Evolutionary conservation across 306 rosid species (phyloP).

Genomic region (Psophocarpus tetragonolobus): DNA sequence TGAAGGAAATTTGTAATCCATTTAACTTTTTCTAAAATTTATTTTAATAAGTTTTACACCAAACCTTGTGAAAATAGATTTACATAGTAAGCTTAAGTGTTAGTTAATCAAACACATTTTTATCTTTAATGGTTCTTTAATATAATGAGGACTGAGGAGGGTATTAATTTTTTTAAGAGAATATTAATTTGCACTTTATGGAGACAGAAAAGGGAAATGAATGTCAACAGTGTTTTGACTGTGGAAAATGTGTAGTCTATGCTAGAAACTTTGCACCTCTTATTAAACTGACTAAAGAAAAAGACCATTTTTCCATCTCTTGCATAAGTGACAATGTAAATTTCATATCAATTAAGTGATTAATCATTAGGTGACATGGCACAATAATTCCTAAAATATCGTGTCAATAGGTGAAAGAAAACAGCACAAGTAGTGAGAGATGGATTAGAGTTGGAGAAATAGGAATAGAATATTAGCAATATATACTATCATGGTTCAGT

Average conservation of each 20-base stretch:
- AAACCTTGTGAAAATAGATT: neutral
- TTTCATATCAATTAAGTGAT: neutral
- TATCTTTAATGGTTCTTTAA: neutral
- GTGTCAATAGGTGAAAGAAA: neutral
- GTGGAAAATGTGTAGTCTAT: neutral
- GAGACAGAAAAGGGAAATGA: neutral
- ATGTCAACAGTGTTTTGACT: neutral
- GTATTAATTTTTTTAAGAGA: no score
- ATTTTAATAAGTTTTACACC: neutral
- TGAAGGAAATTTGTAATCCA: neutral
- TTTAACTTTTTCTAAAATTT: neutral
- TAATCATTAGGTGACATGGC: neutral
- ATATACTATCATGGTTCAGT: neutral
- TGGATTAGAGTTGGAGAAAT: neutral
- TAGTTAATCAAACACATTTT: neutral
- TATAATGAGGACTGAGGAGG: neutral
- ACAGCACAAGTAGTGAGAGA: neutral
- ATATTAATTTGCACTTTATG: neutral
- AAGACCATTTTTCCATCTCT: neutral
- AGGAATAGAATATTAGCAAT: neutral
- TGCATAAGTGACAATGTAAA: neutral
- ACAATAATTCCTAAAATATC: neutral
- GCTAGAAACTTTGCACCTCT: neutral
- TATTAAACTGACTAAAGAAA: neutral
- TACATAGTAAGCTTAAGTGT: neutral